Conservation (phyloP, 768 basidiomycete genomes). For the Podaxis sp. region DNA sequence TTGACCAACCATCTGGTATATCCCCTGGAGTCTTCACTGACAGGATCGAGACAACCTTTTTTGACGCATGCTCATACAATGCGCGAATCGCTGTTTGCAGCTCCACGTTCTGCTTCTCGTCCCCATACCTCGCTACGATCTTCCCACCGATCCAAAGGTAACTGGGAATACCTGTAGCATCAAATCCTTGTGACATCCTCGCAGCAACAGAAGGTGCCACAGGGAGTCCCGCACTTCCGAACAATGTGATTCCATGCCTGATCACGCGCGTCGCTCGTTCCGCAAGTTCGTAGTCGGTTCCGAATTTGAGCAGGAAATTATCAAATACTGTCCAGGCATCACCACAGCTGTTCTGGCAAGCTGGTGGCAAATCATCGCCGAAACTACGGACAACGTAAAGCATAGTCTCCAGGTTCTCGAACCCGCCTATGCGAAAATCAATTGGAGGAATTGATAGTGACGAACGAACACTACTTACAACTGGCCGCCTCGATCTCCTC, state of each 20-base stretch:
- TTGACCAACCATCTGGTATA: conserved; percentile 79
- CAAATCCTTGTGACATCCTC: conserved; percentile 77
- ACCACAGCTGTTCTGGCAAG: conserved; percentile 72
- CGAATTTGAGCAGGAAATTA: conserved; percentile 72
- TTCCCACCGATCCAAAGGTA: conserved; percentile 96
- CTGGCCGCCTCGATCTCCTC: conserved; percentile 65
- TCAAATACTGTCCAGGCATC: conserved; percentile 88
- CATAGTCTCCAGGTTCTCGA: conserved; percentile 95
- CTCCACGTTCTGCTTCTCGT: conserved; percentile 38
- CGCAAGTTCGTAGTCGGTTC: conserved; percentile 66
- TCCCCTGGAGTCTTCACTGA: conserved; percentile 64
- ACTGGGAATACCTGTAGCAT: conserved; percentile 73
- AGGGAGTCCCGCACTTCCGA: conserved; percentile 59
- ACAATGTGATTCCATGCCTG: conserved; percentile 79
- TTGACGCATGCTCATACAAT: conserved; percentile 73
- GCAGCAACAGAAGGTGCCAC: conserved; percentile 68
- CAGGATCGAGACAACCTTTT: conserved; percentile 62
- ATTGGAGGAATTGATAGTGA: not conserved
- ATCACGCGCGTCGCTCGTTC: conserved; percentile 84
- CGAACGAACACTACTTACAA: conserved; percentile 43
- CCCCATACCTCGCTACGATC: conserved; percentile 72
- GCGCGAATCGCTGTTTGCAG: conserved; percentile 56
- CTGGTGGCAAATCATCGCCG: conserved; percentile 74
- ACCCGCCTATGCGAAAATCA: conserved; percentile 48
- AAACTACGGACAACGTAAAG: conserved; percentile 77